Conservation (phyloP, 2,329 filamentous ascomycete species). For the Cercospora beticola region DNA sequence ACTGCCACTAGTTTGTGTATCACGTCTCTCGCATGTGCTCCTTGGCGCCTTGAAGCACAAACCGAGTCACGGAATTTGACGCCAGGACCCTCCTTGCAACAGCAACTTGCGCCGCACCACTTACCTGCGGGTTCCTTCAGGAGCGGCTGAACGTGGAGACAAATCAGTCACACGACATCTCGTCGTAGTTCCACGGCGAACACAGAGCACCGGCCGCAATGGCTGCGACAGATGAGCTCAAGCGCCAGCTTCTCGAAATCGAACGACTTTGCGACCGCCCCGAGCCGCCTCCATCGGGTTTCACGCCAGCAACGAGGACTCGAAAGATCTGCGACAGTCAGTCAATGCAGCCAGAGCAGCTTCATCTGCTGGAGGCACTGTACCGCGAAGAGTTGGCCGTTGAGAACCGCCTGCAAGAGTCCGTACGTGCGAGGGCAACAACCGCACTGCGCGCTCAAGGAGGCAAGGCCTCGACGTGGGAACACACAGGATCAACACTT, state of each 20-base stretch:
- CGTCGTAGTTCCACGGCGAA: too few species aligned
- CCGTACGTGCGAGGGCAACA: background rate
- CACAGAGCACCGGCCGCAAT: background rate
- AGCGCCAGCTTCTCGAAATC: background rate
- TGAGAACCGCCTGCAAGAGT: background rate
- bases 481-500: background rate
- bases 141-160: too few species aligned
- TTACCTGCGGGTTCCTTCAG: background rate
- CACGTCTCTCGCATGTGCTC: background rate
- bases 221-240: background rate
- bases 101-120: background rate
- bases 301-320: background rate
- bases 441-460: background rate
- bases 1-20: background rate
- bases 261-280: background rate
- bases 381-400: background rate
- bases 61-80: background rate
- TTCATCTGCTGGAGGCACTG: background rate
- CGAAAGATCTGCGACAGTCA: constrained; percentile 1
- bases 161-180: too few species aligned
- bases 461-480: background rate
- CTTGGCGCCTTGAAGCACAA: too few species aligned
- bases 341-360: background rate
- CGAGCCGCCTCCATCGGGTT: background rate
- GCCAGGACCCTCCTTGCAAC: background rate